Base-by-base conservation (phyloP, 139 green algal genomes). In the Astrephomene gubernaculifera region DNA sequence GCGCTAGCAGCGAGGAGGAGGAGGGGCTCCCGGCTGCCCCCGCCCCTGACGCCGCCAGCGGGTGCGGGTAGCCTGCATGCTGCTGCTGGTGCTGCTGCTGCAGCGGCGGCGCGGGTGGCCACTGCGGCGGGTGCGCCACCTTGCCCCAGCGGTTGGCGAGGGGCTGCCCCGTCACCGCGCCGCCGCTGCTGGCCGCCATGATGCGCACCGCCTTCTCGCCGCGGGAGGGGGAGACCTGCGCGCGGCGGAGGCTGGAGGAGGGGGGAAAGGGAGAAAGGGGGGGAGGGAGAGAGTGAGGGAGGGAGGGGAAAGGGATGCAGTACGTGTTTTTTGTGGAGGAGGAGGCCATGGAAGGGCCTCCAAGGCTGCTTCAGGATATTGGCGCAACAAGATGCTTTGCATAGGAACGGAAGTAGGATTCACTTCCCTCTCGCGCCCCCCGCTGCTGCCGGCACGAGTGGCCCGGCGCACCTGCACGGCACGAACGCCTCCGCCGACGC, bases 131-230 rank as follows among this genome's bases (percentile, higher is more conserved):
- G 63, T 76, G 49, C 29, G 29, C 44, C 24, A 76, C 64, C 79
- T 74, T 85, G 31, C 63, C 63, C 79, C 63, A 91, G 8, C 82
- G 61, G 71, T 91, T 91, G 9, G 79, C 83, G 6, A 86, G 70
- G 24, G 67, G 64, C 54, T 89, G 83, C n/a, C 54, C 83, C 52
- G 52, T 69, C 38, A 91, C 82, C 9, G 39, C 64, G 9, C 87
- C 87, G 24, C 87, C 87, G 73, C 87, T 89, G 78, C 53, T 87
- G 14, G 81, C 87, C 7, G 87, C 83, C 83, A 89, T 91, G 83
- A 91, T 91, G 63, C 87, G 87, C 0, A 91, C 87, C 6, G 21
- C 72, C 87, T 91, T 91, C 83, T 91, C 87, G 35, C 83, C 87
- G 19, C 36, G 53, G 38, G 35, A 36, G 12, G 64, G 19, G 0